A percentile compares a stretch with the other conserved stretches of the same genome.
These are phyloP conservation scores for Fomitopsis pulvina DNA, from an alignment of 768 basidiomycete species.

Conservation along the genomic window DNA sequence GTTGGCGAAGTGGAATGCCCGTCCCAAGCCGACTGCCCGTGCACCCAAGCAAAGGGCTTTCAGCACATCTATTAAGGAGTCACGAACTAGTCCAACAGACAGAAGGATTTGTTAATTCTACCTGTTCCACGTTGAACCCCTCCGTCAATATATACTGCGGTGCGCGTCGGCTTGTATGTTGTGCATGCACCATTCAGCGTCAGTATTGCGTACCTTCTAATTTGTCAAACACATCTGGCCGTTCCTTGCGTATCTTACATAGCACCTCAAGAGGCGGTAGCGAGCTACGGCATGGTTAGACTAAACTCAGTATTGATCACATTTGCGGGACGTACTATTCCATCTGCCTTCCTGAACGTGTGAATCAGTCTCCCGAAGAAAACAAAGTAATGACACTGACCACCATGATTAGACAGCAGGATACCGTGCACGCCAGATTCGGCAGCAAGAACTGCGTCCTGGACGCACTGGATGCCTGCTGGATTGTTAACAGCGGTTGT, in stretches of 20 bases:
- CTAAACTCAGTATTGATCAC: conserved; percentile 7
- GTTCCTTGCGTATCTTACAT: conserved; percentile 60
- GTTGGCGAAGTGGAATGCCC: conserved; percentile 82
- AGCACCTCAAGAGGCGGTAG: conserved; percentile 76
- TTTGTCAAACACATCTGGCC: conserved; percentile 69
- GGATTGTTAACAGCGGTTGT: not conserved
- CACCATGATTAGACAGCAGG: conserved; percentile 88
- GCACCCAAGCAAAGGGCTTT: conserved; percentile 91
- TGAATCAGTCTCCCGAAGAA: conserved; percentile 1
- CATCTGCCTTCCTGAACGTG: conserved; percentile 58
- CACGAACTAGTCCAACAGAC: not conserved
- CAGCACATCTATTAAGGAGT: conserved; percentile 57
- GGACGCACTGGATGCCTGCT: conserved; percentile 59
- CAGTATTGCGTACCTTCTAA: conserved; percentile 46
- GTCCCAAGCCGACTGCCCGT: conserved; percentile 77
- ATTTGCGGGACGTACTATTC: conserved; percentile 57
- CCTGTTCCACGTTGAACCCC: conserved; percentile 76
- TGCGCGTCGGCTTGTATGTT: no score
- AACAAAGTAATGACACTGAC: conserved; percentile 26
- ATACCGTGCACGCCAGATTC: conserved; percentile 86
- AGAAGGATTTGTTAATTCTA: conserved; percentile 22
- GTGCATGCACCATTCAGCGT: not conserved
- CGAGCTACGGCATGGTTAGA: conserved; percentile 37
- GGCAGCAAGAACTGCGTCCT: conserved; percentile 83
- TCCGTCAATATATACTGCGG: conserved; percentile 86